phyloP scores from a whole-genome alignment of 2,329 filamentous ascomycete genomes.

The Ophiostoma quercus region DNA sequence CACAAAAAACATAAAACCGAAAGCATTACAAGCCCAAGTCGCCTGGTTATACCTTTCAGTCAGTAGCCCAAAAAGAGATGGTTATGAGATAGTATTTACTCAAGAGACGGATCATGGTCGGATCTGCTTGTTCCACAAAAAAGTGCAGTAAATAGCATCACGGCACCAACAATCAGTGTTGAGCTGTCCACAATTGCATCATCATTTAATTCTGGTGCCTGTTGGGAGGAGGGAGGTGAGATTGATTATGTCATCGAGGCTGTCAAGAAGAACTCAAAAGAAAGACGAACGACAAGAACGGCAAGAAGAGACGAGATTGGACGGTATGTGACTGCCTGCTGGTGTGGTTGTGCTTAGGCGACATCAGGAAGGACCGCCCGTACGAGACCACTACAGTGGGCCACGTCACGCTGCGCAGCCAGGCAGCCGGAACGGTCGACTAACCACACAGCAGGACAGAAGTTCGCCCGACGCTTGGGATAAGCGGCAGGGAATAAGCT shows the following conservation, averaged over 20 bases:
- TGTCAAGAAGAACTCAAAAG: neutral
- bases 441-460: neutral
- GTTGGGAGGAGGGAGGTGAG: neutral
- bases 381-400: neutral
- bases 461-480: neutral
- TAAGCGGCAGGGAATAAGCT: neutral
- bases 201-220: neutral
- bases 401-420: constrained; percentile 1
- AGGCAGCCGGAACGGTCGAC: constrained; percentile 29
- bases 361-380: neutral
- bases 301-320: neutral
- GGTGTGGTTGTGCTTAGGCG: neutral
- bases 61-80: too few species aligned
- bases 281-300: too few species aligned
- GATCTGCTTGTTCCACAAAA: too few species aligned
- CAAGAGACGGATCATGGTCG: too few species aligned
- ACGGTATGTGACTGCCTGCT: neutral
- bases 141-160: too few species aligned
- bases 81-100: too few species aligned
- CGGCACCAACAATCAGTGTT: too few species aligned
- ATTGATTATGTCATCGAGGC: neutral
- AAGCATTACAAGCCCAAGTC: too few species aligned
- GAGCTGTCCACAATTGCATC: neutral
- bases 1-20: too few species aligned
- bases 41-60: too few species aligned